phyloP scores from a whole-genome alignment of 2,329 filamentous ascomycete genomes.

The Clarireedia paspali region DNA sequence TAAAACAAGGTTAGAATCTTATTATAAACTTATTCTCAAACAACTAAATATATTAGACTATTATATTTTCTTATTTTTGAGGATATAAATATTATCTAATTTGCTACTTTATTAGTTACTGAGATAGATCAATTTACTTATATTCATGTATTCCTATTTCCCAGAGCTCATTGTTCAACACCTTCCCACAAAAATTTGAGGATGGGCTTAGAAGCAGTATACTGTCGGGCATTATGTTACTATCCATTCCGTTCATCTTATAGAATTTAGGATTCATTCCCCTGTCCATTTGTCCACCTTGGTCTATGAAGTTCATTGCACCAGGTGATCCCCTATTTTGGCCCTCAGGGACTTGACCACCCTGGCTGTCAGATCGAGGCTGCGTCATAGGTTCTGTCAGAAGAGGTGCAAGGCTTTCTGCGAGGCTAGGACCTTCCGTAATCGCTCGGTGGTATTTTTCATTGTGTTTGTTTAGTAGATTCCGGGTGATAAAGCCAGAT shows the following conservation, averaged over 20 bases:
- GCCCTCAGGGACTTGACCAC: constrained; percentile 58
- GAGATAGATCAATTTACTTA: no score
- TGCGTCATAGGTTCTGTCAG: no score
- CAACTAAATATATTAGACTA: no score
- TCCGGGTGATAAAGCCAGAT: not conserved
- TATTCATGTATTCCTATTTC: no score
- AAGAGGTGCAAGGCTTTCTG: not conserved
- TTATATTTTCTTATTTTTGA: no score
- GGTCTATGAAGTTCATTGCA: constrained; percentile 48
- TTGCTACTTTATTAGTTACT: no score
- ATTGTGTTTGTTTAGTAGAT: constrained; percentile 2
- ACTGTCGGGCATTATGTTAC: constrained; percentile 54
- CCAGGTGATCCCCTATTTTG: constrained; percentile 60
- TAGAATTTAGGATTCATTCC: constrained; percentile 51
- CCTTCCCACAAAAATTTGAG: no score
- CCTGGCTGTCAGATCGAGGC: constrained; percentile 38
- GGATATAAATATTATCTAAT: no score
- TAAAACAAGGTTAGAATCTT: no score
- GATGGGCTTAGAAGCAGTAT: constrained; percentile 66
- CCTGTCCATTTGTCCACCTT: constrained; percentile 51
- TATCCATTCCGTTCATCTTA: constrained; percentile 43
- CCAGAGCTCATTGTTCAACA: no score
- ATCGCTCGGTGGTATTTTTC: not conserved
- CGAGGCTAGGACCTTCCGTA: not conserved
- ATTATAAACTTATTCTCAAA: no score